phyloP scores from a whole-genome alignment of 176 grass and related monocot species.

The Ensete glaucum region DNA sequence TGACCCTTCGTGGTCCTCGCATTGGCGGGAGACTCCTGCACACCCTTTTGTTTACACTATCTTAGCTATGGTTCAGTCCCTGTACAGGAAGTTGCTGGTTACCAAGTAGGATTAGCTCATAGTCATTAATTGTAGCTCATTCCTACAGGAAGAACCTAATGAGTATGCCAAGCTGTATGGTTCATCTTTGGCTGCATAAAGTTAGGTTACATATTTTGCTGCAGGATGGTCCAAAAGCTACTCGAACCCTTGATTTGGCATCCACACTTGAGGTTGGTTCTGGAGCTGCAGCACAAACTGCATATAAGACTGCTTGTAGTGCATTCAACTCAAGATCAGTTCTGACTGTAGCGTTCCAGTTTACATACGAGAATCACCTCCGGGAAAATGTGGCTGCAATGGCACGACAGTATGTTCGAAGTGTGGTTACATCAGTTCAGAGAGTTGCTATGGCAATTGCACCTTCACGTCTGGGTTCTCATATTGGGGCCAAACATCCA shows the following conservation, averaged over 20 bases:
- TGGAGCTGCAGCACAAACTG: slow-evolving; percentile 48
- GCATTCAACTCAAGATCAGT: slow-evolving; percentile 53
- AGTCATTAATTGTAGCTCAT: too few relatives aligned
- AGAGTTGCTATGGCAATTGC: slow-evolving; percentile 83
- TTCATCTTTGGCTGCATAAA: background rate
- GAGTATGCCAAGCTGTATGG: background rate
- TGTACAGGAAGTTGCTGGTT: too few relatives aligned
- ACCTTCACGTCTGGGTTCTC: slow-evolving; percentile 50
- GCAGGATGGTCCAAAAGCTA: slow-evolving; percentile 21
- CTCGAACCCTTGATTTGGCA: slow-evolving; percentile 81
- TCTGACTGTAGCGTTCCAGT: slow-evolving; percentile 89
- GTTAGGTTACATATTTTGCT: background rate
- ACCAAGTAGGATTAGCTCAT: too few relatives aligned
- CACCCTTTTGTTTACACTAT: too few relatives aligned
- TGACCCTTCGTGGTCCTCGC: too few relatives aligned
- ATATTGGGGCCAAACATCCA: slow-evolving; percentile 56
- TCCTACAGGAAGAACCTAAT: too few relatives aligned
- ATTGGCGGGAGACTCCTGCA: too few relatives aligned
- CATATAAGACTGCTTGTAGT: slow-evolving; percentile 37
- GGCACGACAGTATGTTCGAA: slow-evolving; percentile 86
- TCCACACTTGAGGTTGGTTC: slow-evolving; percentile 85
- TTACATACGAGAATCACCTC: slow-evolving; percentile 85
- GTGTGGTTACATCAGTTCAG: slow-evolving; percentile 79
- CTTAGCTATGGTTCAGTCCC: too few relatives aligned
- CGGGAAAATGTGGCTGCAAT: slow-evolving; percentile 72